These are phyloP conservation scores for Vachellia collinsii DNA, from an alignment of 306 rosid species.

Conservation along the genomic window DNA sequence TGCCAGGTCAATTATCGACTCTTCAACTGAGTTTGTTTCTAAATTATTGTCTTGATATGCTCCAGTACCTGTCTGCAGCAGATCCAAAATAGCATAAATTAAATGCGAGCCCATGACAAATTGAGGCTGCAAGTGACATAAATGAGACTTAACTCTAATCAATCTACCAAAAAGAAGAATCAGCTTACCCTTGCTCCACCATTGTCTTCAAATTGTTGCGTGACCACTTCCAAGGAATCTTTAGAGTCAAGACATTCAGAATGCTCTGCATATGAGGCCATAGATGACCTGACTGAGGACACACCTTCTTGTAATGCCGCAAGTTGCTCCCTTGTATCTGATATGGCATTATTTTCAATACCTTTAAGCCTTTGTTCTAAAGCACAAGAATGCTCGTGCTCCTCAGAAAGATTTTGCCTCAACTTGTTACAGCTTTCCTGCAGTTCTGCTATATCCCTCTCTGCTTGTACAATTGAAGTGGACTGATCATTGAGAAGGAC, in stretches of 20 bases:
- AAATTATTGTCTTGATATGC: conserved; percentile 39
- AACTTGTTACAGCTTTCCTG: conserved; percentile 55
- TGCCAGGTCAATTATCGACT: conserved; percentile 36
- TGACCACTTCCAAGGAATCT: conserved; percentile 45
- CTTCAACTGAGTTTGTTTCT: conserved; percentile 38
- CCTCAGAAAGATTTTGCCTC: conserved; percentile 60
- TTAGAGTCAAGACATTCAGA: conserved; percentile 44
- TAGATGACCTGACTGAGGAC: conserved; percentile 69
- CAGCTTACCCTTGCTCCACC: conserved; percentile 68
- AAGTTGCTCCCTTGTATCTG: conserved; percentile 69
- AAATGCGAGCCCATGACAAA: conserved; percentile 42
- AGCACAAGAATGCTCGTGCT: conserved; percentile 54
- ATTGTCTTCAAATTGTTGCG: conserved; percentile 42
- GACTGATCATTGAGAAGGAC: conserved; percentile 59
- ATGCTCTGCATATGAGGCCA: conserved; percentile 57
- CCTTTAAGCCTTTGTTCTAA: conserved; percentile 68
- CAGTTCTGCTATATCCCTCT: conserved; percentile 50
- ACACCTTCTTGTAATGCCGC: conserved; percentile 77
- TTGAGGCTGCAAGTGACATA: conserved; percentile 41
- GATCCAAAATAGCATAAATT: conserved; percentile 47
- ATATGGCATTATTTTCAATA: conserved; percentile 60
- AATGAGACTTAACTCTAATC: conserved; percentile 37
- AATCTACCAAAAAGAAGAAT: conserved; percentile 48
- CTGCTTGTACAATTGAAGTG: conserved; percentile 55
- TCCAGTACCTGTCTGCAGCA: conserved; percentile 69